Evolutionary conservation across 1,139 yeast genomes (phyloP), one percentile per base, ranked within the genome.

Genomic region (Saccharomycopsis hybrid): DNA sequence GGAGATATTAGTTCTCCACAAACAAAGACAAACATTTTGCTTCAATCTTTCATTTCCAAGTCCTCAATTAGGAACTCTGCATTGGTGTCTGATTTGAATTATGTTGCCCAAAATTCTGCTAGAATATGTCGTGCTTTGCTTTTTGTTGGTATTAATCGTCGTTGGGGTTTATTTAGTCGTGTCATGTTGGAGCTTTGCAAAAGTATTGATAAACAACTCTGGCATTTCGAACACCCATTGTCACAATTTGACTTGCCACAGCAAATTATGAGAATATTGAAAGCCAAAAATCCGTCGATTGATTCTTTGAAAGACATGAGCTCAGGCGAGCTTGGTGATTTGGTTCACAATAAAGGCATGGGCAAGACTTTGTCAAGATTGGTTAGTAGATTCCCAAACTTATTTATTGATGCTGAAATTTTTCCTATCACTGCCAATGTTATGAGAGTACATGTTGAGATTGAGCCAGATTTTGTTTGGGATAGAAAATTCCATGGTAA

Each of bases 81-180:
- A 0, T 70, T 94, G 55, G 72, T 80, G 1, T 87, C 97, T 0
- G 98, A 94, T 65, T 75, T 89, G 41, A 85, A 87, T 55, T 94
- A 92, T 63, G 95, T 94, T 53, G 97, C 97, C 1, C 98, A 94
- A 61, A 94, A 94, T 59, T 77, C 97, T 1, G 89, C 92, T 0
- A 80, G 99, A 70, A 92, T 94, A 35, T 79, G 95, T 59, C 76
- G 98, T 29, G 97, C 98, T 0, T 70, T 94, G 46, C 89, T 94
- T 59, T 68, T 90, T 54, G 80, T 94, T 56, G 94, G 96, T 39
- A 71, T 90, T 44, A 85, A 87, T 61, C 74, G 97, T 58, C 73
- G 94, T 56, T 92, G 97, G 97, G 97, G 97, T 2, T 66, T 71
- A 7, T 80, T 89, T 57, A 77, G 92, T 58, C 78, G 80, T 54